Evolutionary conservation across 169 alveolate genomes (phyloP).

Genomic region (Babesia bovis): DNA sequence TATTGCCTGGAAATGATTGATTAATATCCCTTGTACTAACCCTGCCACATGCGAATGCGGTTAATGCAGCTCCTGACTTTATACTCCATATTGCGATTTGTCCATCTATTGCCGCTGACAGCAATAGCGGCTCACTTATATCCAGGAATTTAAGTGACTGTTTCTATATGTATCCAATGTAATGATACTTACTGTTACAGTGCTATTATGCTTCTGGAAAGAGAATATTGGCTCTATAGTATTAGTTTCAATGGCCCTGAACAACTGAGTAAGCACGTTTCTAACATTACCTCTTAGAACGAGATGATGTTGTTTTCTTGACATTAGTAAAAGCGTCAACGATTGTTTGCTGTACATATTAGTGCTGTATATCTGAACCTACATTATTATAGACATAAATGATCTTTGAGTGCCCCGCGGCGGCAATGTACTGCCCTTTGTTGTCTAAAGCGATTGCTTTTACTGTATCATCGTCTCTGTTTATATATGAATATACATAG

Average conservation of each 20-base stretch:
- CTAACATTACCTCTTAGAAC: no score
- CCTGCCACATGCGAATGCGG: conserved; percentile 40
- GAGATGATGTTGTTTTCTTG: no score
- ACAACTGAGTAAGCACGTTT: no score
- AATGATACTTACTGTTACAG: conserved; percentile 32
- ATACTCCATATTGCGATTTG: conserved; percentile 45
- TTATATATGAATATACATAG: not conserved
- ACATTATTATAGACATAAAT: conserved; percentile 55
- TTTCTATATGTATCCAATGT: not conserved
- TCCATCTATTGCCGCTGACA: conserved; percentile 61
- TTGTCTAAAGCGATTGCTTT: conserved; percentile 27
- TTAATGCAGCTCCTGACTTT: not conserved
- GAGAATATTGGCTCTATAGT: conserved; percentile 1
- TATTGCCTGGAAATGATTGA: conserved; percentile 21
- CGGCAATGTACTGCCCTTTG: conserved; percentile 17
- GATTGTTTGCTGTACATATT: no score
- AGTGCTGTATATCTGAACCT: no score
- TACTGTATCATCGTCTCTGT: conserved; percentile 41
- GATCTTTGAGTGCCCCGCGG: conserved; percentile 45
- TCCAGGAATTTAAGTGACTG: conserved; percentile 41
- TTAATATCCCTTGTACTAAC: not conserved
- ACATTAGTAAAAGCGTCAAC: no score
- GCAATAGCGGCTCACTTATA: not conserved
- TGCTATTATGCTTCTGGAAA: conserved; percentile 32
- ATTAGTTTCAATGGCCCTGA: conserved; percentile 4